phyloP scores from a whole-genome alignment of 2,329 filamentous ascomycete species.

The Colletotrichum sp. region DNA sequence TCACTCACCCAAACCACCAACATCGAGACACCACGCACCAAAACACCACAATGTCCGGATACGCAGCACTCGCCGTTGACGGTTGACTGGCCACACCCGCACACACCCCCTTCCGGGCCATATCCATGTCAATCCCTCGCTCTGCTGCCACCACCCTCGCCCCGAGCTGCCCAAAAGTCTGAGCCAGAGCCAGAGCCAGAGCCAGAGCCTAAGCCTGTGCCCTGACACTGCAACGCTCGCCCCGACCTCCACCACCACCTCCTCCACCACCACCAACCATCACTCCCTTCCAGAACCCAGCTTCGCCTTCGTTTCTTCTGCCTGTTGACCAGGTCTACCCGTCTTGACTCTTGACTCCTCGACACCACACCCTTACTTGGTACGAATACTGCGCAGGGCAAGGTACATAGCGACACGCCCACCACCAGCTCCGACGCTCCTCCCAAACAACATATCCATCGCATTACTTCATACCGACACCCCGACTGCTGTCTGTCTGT shows the following conservation, averaged over 20 bases:
- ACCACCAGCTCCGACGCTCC: not conserved
- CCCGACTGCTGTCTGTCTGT: not conserved
- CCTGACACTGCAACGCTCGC: not conserved
- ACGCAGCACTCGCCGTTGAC: not conserved
- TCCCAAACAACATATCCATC: not conserved
- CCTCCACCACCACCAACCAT: not conserved
- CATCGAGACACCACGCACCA: not conserved
- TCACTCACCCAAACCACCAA: not conserved
- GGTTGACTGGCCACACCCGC: not conserved
- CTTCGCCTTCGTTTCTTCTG: slow-evolving; percentile 17
- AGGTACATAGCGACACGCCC: not conserved
- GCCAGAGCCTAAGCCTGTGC: not conserved
- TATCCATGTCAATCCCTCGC: slow-evolving; percentile 7
- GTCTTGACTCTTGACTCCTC: slow-evolving; percentile 4
- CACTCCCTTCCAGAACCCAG: not conserved
- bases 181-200: not conserved
- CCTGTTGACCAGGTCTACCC: slow-evolving; percentile 19
- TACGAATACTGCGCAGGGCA: not conserved
- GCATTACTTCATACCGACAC: slow-evolving; percentile 18
- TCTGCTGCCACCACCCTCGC: not conserved
- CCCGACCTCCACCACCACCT: not conserved
- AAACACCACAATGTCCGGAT: not conserved
- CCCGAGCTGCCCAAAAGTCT: not conserved
- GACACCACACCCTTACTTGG: not conserved
- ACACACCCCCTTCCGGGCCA: not conserved